Conservation (phyloP, 306 rosid species). For the Trifolium repens region DNA sequence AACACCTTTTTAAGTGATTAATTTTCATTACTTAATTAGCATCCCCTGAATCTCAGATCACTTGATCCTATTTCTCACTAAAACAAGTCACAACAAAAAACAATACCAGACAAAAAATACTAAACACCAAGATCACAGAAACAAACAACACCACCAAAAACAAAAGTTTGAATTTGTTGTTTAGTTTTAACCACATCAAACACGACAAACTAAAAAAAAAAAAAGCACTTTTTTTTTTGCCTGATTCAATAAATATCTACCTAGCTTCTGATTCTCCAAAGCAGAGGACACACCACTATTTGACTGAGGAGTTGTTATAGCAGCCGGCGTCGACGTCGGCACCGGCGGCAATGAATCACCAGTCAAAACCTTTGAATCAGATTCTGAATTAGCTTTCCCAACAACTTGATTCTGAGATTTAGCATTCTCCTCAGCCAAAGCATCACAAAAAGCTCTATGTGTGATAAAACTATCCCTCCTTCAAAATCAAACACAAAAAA, state of each 20-base stretch:
- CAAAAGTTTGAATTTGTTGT: constrained; percentile 12
- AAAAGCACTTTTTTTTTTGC: constrained; percentile 20
- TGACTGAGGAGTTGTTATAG: constrained; percentile 51
- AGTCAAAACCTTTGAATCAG: constrained; percentile 45
- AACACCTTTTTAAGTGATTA: constrained; percentile 40
- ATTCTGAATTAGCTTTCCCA: constrained; percentile 49
- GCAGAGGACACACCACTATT: constrained; percentile 46
- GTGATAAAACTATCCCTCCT: constrained; percentile 97
- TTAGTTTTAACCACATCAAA: constrained; percentile 47
- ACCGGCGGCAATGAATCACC: constrained; percentile 40
- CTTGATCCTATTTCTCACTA: constrained; percentile 35
- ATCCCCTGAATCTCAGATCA: constrained; percentile 44
- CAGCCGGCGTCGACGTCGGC: constrained; percentile 4
- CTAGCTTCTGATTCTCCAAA: constrained; percentile 60
- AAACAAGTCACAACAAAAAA: constrained; percentile 47
- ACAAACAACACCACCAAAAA: constrained; percentile 30
- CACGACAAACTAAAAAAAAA: constrained; percentile 46
- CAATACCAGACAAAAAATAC: constrained; percentile 78
- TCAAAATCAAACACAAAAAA: constrained; percentile 38
- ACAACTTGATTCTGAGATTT: constrained; percentile 50
- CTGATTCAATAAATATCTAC: constrained; percentile 44
- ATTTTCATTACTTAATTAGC: constrained; percentile 46
- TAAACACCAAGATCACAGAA: constrained; percentile 57
- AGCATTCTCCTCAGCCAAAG: constrained; percentile 77
- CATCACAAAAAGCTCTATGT: constrained; percentile 95